Conservation (phyloP, 257 asterid genomes). For the Solanum chaucha region DNA sequence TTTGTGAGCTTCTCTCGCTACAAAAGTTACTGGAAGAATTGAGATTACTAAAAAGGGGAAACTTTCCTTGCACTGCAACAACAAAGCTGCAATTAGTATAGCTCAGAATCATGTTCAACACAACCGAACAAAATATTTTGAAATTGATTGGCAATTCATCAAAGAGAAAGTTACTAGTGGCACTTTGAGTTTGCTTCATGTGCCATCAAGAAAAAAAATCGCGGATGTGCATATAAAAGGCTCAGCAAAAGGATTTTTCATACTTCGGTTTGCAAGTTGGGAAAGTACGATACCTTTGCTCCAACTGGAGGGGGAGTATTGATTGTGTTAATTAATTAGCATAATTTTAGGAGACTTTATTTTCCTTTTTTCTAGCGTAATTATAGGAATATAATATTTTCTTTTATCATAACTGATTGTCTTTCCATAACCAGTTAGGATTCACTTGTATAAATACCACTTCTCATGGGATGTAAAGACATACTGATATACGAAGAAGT, state of each 20-base stretch:
- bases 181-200: neutral
- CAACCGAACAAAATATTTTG: too few species aligned
- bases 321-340: neutral
- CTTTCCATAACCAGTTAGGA: neutral
- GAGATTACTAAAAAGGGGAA: neutral
- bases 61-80: neutral
- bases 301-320: neutral
- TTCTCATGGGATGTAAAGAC: neutral
- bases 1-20: neutral
- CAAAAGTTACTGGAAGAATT: neutral
- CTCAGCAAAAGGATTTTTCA: neutral
- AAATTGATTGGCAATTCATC: neutral
- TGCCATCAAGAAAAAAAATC: neutral
- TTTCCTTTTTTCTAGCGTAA: neutral
- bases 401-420: neutral
- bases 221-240: neutral
- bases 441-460: neutral
- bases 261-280: neutral
- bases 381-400: neutral
- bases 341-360: neutral
- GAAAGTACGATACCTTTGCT: neutral
- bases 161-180: neutral
- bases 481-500: neutral
- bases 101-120: neutral
- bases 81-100: neutral